Evolutionary conservation across 495 filamentous ascomycete species (phyloP).

Genomic region (Podospora didyma): DNA sequence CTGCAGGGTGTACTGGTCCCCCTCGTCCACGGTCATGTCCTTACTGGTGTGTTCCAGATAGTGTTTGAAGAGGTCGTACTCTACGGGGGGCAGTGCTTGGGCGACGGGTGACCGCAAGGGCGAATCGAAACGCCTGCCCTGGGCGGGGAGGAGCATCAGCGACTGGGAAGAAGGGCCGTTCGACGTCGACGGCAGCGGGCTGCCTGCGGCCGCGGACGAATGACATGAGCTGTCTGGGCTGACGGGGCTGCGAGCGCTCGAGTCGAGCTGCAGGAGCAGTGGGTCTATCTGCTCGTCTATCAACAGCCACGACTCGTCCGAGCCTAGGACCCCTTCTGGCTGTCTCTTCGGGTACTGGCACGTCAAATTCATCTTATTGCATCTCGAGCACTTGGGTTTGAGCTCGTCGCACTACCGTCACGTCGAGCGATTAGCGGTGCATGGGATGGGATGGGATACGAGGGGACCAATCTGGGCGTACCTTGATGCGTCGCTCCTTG

Average conservation of each 20-base stretch:
- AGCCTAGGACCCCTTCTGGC: neutral
- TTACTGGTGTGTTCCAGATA: constrained; percentile 42
- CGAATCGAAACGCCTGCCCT: constrained; percentile 4
- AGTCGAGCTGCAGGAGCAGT: constrained; percentile 2
- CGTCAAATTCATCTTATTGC: constrained; percentile 21
- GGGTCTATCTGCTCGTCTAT: constrained; percentile 6
- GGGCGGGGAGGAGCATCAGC: neutral
- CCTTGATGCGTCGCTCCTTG: constrained; percentile 28
- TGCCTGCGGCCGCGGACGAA: neutral
- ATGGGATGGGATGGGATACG: too few species aligned
- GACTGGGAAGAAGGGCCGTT: neutral
- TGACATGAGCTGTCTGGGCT: constrained; percentile 13
- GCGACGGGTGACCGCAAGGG: constrained; percentile 7
- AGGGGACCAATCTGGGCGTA: constrained; percentile 1
- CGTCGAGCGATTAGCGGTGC: neutral
- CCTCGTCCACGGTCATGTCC: constrained; percentile 27
- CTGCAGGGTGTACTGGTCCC: constrained; percentile 37
- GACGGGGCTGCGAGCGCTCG: too few species aligned
- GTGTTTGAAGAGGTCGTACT: constrained; percentile 35
- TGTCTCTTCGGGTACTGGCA: constrained; percentile 20
- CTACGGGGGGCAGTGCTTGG: constrained; percentile 24
- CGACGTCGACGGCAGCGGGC: constrained; percentile 5
- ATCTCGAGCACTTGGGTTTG: constrained; percentile 20
- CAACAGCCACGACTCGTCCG: neutral
- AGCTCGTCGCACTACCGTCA: constrained; percentile 23